phyloP scores from a whole-genome alignment of 441 rosid genomes.

The Erysimum cheiri region DNA sequence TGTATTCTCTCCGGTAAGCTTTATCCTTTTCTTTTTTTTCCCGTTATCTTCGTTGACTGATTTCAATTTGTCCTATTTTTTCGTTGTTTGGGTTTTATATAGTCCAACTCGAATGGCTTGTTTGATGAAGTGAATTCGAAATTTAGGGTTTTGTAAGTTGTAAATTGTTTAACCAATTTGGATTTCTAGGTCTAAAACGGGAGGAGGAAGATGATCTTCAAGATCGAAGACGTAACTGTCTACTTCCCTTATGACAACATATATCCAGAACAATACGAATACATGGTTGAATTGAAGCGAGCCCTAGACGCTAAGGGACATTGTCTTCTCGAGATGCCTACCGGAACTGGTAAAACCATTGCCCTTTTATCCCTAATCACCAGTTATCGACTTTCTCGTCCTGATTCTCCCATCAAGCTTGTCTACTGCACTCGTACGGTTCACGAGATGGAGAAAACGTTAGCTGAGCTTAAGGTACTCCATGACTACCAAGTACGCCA shows the following conservation, averaged over 20 bases:
- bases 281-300: constrained; percentile 94
- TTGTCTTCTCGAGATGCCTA: constrained; percentile 99
- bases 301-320: constrained; percentile 95
- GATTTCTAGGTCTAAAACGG: constrained; percentile 5
- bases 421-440: constrained; percentile 96
- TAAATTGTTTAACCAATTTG: neutral
- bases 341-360: constrained; percentile 96
- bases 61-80: neutral
- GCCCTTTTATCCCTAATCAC: constrained; percentile 92
- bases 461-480: constrained; percentile 78
- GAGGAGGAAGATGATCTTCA: constrained; percentile 71
- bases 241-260: constrained; percentile 93
- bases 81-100: neutral
- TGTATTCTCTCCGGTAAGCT: constrained; percentile 9
- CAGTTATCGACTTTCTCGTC: constrained; percentile 76
- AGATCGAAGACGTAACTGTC: constrained; percentile 78
- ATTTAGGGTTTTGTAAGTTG: constrained; percentile 19
- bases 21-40: neutral
- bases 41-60: neutral
- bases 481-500: constrained; percentile 71
- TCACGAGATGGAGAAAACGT: constrained; percentile 98
- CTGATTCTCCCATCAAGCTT: constrained; percentile 75
- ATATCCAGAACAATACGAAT: constrained; percentile 87
- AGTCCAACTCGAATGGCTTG: constrained; percentile 16
- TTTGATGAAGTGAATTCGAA: constrained; percentile 26